These are phyloP conservation scores for Teratosphaeria epicoccoides DNA, from an alignment of 2,329 filamentous ascomycete genomes.

Conservation along the genomic window DNA sequence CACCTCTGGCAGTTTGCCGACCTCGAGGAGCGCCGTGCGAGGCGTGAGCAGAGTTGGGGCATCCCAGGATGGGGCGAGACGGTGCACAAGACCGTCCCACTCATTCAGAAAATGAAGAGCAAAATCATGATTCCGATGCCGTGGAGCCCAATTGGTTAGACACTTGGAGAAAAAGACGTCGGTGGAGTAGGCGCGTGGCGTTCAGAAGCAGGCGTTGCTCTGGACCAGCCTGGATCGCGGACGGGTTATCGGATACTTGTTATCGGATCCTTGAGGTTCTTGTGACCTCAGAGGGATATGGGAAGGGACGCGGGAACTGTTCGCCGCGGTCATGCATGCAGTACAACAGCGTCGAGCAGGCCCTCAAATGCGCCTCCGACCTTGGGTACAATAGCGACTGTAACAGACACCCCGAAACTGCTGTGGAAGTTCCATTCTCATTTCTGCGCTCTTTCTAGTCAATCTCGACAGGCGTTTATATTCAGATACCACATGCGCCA, in stretches of 20 bases:
- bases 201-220: not conserved
- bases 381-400: not conserved
- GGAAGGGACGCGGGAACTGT: not conserved
- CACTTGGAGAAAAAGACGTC: not conserved
- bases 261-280: too few species aligned
- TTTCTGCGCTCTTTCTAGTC: not conserved
- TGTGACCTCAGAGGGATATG: not conserved
- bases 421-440: not conserved
- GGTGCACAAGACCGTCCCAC: constrained; percentile 83
- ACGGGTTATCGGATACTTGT: too few species aligned
- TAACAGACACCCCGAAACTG: not conserved
- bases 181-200: not conserved
- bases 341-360: not conserved
- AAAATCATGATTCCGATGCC: constrained; percentile 87
- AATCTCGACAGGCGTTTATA: not conserved
- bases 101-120: constrained; percentile 96
- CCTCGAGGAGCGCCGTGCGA: constrained; percentile 79
- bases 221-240: too few species aligned
- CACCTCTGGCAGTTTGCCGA: constrained; percentile 98
- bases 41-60: constrained; percentile 89
- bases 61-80: constrained; percentile 67
- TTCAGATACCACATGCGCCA: not conserved
- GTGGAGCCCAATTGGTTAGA: constrained; percentile 79
- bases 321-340: not conserved
- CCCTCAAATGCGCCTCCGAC: not conserved